Base-by-base conservation (phyloP, 768 basidiomycete species). In the Galerina sulciceps region DNA sequence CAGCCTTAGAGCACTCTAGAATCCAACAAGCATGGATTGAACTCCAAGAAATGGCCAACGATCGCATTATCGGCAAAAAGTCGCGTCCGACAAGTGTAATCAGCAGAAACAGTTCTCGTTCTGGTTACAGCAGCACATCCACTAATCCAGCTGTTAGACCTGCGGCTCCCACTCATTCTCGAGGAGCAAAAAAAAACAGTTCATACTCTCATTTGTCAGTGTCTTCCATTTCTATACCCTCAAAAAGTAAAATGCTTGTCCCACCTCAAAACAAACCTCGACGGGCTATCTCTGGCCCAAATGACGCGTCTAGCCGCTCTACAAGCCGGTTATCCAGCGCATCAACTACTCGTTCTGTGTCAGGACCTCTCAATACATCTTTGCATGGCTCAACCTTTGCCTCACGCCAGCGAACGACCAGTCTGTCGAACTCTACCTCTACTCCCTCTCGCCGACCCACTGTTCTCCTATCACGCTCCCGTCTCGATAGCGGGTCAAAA, bases 321-420 rank as follows among this genome's bases (percentile, higher is more conserved):
- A 76, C 81, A 4, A 92, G 89, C 55, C 81, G 83, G 59, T 55
- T 86, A 61, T 90, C 89, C 2, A 76, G 73, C 36, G 72, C 77
- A 23, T 83, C 86, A 2, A 75, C 81, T 4, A 77, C 69, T 53
- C 84, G 93, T 53, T 89, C 91, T 14, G 84, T 87, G 15, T 92
- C 92, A 18, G 90, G 91, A 23, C 86, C 90, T 10, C 72, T 83
- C 56, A 70, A 69, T 40, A 64, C 77, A n/a, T 74, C 81, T 17
- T 50, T 91, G 17, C 80, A 82, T 59, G 77, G 77, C 31, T 81
- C 92, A 4, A 94, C 93, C 8, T 91, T 87, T 70, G 82, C 93
- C 34, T 94, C 93, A n/a, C 85, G 93, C 31, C 93, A 94, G 66
- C 83, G 93, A 18, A 93, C 91, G 18, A 74, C 80, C 34, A 94